These are phyloP conservation scores for Stephania cephalantha DNA, from an alignment of 164 flowering plant genomes.

Conservation along the genomic window DNA sequence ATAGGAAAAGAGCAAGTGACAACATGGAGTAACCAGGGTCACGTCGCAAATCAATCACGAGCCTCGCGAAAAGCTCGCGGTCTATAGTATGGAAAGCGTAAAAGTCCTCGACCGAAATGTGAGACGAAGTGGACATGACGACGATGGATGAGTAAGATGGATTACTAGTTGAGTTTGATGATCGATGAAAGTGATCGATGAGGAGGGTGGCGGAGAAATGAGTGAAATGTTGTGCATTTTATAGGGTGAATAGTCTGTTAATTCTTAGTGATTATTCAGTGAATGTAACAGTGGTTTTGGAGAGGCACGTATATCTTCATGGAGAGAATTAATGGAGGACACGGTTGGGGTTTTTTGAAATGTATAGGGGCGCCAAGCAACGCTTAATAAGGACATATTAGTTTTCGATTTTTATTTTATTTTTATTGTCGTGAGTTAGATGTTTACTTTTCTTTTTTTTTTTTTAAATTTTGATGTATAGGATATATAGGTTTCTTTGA, in stretches of 20 bases:
- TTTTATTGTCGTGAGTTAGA: too few relatives aligned
- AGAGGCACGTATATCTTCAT: too few relatives aligned
- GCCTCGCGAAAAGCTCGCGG: not conserved
- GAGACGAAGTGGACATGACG: not conserved
- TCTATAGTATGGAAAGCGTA: not conserved
- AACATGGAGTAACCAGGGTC: not conserved
- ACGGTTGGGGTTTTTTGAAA: too few relatives aligned
- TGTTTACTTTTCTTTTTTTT: too few relatives aligned
- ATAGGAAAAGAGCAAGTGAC: not conserved
- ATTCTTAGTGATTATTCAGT: not conserved
- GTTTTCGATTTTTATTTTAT: too few relatives aligned
- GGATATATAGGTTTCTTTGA: too few relatives aligned
- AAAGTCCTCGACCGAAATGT: not conserved
- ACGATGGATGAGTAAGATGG: not conserved
- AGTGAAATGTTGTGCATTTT: not conserved
- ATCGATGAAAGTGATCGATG: not conserved
- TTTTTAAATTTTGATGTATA: too few relatives aligned
- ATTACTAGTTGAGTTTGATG: not conserved
- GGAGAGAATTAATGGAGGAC: too few relatives aligned
- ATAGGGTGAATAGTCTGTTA: not conserved
- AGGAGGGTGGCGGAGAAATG: not conserved
- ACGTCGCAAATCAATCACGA: not conserved
- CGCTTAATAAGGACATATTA: too few relatives aligned
- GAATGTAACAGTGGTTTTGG: not conserved
- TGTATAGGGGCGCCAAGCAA: too few relatives aligned